phyloP scores from a whole-genome alignment of 2,329 filamentous ascomycete species.

The Penicillium freii region DNA sequence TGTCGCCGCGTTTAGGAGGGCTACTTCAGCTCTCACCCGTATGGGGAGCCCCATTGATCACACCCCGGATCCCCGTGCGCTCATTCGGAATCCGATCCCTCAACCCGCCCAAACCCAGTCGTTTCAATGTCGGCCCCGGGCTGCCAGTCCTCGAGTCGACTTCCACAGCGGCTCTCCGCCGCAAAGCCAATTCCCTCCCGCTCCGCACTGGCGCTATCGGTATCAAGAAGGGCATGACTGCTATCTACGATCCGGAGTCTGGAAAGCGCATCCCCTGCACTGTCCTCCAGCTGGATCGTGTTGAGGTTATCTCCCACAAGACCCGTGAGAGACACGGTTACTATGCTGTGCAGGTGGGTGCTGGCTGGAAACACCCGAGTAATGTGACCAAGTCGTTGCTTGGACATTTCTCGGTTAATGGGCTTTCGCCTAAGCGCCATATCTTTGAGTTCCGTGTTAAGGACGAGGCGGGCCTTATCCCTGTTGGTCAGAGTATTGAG shows the following conservation, averaged over 20 bases:
- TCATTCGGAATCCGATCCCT: constrained; percentile 58
- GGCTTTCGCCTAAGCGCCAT: constrained; percentile 78
- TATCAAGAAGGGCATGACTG: constrained; percentile 94
- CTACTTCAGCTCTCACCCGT: constrained; percentile 29
- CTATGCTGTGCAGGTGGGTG: constrained; percentile 87
- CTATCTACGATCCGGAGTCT: constrained; percentile 73
- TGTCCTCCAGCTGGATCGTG: constrained; percentile 87
- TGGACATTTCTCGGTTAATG: constrained; percentile 81
- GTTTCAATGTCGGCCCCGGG: constrained; percentile 53
- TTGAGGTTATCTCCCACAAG: constrained; percentile 86
- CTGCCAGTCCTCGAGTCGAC: constrained; percentile 56
- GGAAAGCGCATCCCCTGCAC: constrained; percentile 81
- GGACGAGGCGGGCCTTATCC: constrained; percentile 67
- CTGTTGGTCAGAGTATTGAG: constrained; percentile 70
- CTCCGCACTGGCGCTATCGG: constrained; percentile 78
- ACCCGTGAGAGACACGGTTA: constrained; percentile 79
- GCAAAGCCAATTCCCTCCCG: constrained; percentile 58
- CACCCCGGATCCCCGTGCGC: constrained; percentile 33
- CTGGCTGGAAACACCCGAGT: constrained; percentile 67
- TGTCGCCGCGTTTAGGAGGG: constrained; percentile 38
- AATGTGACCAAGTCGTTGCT: constrained; percentile 81
- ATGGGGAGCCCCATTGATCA: constrained; percentile 21
- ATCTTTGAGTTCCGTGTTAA: constrained; percentile 86
- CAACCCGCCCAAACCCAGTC: constrained; percentile 50
- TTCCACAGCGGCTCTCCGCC: constrained; percentile 58